Base-by-base conservation (phyloP, 2,329 filamentous ascomycete genomes). In the Apiospora rasikravindrae region DNA sequence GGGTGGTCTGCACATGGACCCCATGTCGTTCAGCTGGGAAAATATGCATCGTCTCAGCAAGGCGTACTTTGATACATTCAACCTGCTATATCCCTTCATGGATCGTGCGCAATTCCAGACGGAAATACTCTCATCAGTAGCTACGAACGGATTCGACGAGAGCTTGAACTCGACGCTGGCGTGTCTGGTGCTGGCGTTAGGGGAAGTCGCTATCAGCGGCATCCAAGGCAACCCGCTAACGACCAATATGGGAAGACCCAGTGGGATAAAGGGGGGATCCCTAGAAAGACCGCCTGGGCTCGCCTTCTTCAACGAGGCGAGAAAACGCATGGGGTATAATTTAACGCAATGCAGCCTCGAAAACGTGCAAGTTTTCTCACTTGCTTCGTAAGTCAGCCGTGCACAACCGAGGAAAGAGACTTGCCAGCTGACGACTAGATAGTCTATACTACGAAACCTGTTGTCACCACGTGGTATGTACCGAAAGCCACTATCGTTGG, bases 231-330 rank as follows among this genome's bases (percentile, higher is more conserved):
- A 80, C 22, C 84, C 88, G 3, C 80, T 88, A 53, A 81, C 82
- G 67, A 82, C 83, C 1, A 40, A 64, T 10, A 64, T 64, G 57
- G 57, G 57, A 5, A 64, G 57, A 13, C 78, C 83, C 1, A 88
- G 88, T 75, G 88, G 88, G 2, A 81, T 90, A 33, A 85, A 85
- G 53, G 88, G 88, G 16, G 87, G 88, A 0, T 84, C 85, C 2
- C 75, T 79, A 2, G 81, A 83, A 19, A 82, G 81, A 24, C 89
- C 89, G 2, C 89, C 90, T 0, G 90, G 90, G 0, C 77, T 91
- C 2, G 83, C 84, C 0, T 84, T 90, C 47, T 91, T 91, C 80
- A 91, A 91, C 74, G 89, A 91, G 78, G 90, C 89, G 22, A 84
- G 89, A 69, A 86, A 85, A 72, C 83, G 88, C n/a, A 84, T 91